phyloP scores from a whole-genome alignment of 768 basidiomycete genomes.

The Hericium alpestre region DNA sequence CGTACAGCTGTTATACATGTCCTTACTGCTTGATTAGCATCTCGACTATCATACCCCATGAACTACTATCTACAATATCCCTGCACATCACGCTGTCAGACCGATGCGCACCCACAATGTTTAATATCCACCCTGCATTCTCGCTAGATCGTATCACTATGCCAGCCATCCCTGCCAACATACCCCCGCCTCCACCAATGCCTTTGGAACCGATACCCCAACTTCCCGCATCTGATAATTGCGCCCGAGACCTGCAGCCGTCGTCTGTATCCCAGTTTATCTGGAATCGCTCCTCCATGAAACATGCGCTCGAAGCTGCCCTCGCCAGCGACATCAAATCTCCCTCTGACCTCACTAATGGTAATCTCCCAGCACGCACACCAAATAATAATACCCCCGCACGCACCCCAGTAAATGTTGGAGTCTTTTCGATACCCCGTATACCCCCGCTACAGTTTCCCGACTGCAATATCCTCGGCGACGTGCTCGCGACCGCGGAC shows the following conservation, averaged over 20 bases:
- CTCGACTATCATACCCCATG: constrained; percentile 50
- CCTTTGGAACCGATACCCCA: constrained; percentile 1
- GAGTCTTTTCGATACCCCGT: constrained; percentile 4
- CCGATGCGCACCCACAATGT: constrained; percentile 30
- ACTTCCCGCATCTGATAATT: neutral
- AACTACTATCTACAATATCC: constrained; percentile 43
- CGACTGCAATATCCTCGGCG: constrained; percentile 10
- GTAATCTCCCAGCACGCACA: too few relatives aligned
- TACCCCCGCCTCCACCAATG: constrained; percentile 11
- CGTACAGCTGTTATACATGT: neutral
- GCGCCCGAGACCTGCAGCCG: neutral
- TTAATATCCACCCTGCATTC: constrained; percentile 34
- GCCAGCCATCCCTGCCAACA: constrained; percentile 9
- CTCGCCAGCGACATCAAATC: constrained; percentile 10
- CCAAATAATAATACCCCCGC: neutral
- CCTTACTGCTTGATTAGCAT: constrained; percentile 29
- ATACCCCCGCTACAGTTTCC: constrained; percentile 11
- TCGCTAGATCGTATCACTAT: constrained; percentile 31
- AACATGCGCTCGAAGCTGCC: constrained; percentile 12
- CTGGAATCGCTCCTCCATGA: constrained; percentile 13
- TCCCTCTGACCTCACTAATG: neutral
- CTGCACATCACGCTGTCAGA: constrained; percentile 29
- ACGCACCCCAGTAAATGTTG: neutral
- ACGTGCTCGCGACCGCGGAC: constrained; percentile 10
- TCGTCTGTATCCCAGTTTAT: constrained; percentile 9